Percentiles rank a stretch among this genome's conserved stretches.
Conservation (phyloP, 768 basidiomycete genomes). For the Austroboletus festivus region DNA sequence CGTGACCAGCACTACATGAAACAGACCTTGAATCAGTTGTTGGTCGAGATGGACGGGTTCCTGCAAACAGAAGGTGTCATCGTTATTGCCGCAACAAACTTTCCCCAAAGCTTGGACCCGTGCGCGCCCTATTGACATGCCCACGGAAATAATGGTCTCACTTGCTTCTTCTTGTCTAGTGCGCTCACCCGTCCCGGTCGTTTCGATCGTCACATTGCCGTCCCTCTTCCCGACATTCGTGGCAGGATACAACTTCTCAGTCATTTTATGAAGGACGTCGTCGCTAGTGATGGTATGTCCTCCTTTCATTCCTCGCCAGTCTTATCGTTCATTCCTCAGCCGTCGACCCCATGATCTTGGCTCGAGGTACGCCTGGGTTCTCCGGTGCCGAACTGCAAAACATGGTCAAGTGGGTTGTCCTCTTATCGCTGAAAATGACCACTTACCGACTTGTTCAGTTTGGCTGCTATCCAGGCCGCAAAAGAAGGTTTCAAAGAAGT, state of each 20-base stretch:
- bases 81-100: conserved; percentile 96
- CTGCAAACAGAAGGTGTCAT: conserved; percentile 90
- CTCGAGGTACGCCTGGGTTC: conserved; percentile 93
- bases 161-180: conserved; percentile 37
- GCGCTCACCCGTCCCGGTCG: conserved; percentile 95
- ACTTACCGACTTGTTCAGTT: conserved; percentile 35
- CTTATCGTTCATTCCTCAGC: conserved; percentile 36
- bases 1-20: conserved; percentile 89
- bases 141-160: conserved; percentile 12
- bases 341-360: conserved; percentile 84
- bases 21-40: conserved; percentile 91
- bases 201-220: conserved; percentile 90
- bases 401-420: conserved; percentile 77
- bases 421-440: background rate
- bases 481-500: conserved; percentile 78
- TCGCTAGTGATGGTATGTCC: conserved; percentile 50
- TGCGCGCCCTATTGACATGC: conserved; percentile 37
- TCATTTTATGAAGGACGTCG: conserved; percentile 86
- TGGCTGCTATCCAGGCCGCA: conserved; percentile 94
- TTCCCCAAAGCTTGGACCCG: conserved; percentile 92
- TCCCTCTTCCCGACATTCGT: conserved; percentile 92
- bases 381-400: conserved; percentile 97
- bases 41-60: conserved; percentile 98
- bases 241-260: conserved; percentile 90
- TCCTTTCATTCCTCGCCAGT: background rate